Base-by-base conservation (phyloP, 2,329 filamentous ascomycete species). In the Knufia petricola region DNA sequence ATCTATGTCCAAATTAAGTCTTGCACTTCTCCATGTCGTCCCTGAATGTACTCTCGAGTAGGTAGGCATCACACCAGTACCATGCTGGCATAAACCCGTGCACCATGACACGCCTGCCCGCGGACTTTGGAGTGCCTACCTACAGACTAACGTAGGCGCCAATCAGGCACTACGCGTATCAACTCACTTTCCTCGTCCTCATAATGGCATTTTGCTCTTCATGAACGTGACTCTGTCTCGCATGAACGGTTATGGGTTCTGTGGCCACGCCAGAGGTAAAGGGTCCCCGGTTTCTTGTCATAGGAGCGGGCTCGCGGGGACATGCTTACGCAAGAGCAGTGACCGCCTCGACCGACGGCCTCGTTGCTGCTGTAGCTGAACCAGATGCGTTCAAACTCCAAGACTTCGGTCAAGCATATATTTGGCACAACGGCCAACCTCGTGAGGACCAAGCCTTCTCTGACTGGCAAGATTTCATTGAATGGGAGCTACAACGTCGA, bases 261-360 rank as follows among this genome's bases (percentile, higher is more conserved):
- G 42, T 55, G 23, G 31, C 32, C 31, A 42, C 45, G 28, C 17
- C 53, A 12, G 8, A n/a, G n/a, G n/a, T 48, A 3, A 37, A 28
- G 3, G 30, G 4, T 24, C 57, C 54, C n/a, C 55, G 52, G 44
- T 79, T 94, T 59, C 73, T 94, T 48, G 77, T 94, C 59, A 82
- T 94, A 57, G 88, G 88, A 17, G 87, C 86, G 6, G 87, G 88
- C 28, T 86, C 84, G 41, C 81, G 88, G 30, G 88, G 88, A 12
- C 75, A 77, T 45, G 77, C 79, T 24, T 94, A 94, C 63, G 85
- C 83, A 26, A 72, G 74, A 51, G 82, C 82, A 46, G 80, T 87
- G 7, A 70, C 73, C 13, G 78, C 78, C 15, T 56, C 57, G 12
- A 59, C 57, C 4, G 50, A 43, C 12, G 55, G 57, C 20, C n/a